Conservation (phyloP, 2,329 filamentous ascomycete species). For the Pseudogymnoascus sp. region DNA sequence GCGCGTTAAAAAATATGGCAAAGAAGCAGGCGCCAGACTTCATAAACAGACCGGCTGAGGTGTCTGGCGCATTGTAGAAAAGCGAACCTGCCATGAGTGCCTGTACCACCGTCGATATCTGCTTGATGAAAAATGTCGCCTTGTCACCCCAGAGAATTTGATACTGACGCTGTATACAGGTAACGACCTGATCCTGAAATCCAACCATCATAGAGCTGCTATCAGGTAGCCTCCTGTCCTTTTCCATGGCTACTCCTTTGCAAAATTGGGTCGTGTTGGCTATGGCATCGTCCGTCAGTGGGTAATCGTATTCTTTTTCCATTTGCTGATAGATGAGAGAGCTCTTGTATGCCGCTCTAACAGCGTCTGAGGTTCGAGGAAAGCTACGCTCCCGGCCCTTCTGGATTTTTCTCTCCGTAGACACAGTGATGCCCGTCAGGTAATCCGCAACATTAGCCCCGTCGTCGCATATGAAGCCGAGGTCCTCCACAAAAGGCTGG, state of each 20-base stretch:
- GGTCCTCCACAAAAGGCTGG: constrained; percentile 52
- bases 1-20: constrained; percentile 51
- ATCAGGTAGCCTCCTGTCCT: constrained; percentile 33
- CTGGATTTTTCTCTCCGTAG: constrained; percentile 57
- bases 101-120: constrained; percentile 47
- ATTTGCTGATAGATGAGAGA: constrained; percentile 43
- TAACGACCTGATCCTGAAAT: constrained; percentile 44
- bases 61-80: constrained; percentile 55
- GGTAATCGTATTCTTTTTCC: constrained; percentile 49
- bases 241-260: constrained; percentile 28
- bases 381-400: constrained; percentile 33
- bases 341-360: constrained; percentile 43
- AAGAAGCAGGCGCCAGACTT: constrained; percentile 59
- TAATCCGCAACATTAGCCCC: constrained; percentile 58
- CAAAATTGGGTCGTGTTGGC: not conserved
- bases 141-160: constrained; percentile 59
- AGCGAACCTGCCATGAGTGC: constrained; percentile 57
- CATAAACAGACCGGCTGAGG: constrained; percentile 52
- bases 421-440: constrained; percentile 56
- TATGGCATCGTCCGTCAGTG: constrained; percentile 38
- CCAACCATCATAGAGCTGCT: constrained; percentile 47
- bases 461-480: constrained; percentile 54
- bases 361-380: constrained; percentile 36
- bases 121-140: constrained; percentile 54
- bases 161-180: constrained; percentile 51